These are phyloP conservation scores for Hypoxylon sp. DNA, from an alignment of 2,329 filamentous ascomycete species.

Conservation along the genomic window DNA sequence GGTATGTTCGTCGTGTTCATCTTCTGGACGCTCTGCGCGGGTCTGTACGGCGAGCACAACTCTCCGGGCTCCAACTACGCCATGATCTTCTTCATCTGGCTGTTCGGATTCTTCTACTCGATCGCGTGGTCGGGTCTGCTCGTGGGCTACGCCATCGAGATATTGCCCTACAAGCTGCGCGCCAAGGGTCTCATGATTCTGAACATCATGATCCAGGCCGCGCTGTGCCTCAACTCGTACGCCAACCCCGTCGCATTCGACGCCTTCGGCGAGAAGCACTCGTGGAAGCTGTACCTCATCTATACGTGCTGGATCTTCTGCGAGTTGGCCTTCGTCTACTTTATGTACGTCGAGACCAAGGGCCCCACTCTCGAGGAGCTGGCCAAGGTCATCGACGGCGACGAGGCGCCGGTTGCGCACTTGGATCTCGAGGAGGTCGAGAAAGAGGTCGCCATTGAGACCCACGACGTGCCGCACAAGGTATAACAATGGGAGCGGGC, in stretches of 20 bases:
- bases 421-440: conserved; percentile 61
- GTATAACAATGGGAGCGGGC: conserved; percentile 29
- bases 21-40: conserved; percentile 63
- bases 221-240: conserved; percentile 66
- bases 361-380: conserved; percentile 76
- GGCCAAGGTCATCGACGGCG: conserved; percentile 74
- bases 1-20: conserved; percentile 64
- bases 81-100: conserved; percentile 63
- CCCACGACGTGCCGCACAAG: conserved; percentile 49
- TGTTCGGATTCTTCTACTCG: conserved; percentile 65
- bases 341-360: conserved; percentile 70
- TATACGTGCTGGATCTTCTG: conserved; percentile 69
- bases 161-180: conserved; percentile 63
- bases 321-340: conserved; percentile 68
- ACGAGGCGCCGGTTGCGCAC: conserved; percentile 63
- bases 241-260: conserved; percentile 68
- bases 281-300: conserved; percentile 69
- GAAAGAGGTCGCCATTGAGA: conserved; percentile 55
- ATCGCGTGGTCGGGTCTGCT: conserved; percentile 70
- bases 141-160: conserved; percentile 65
- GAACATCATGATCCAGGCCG: conserved; percentile 67
- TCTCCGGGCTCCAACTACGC: conserved; percentile 55
- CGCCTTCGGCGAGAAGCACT: conserved; percentile 55
- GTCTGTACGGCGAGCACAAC: conserved; percentile 58
- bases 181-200: conserved; percentile 68